Evolutionary conservation across 164 flowering plant species (phyloP).

Genomic region (Akebia trifoliata): DNA sequence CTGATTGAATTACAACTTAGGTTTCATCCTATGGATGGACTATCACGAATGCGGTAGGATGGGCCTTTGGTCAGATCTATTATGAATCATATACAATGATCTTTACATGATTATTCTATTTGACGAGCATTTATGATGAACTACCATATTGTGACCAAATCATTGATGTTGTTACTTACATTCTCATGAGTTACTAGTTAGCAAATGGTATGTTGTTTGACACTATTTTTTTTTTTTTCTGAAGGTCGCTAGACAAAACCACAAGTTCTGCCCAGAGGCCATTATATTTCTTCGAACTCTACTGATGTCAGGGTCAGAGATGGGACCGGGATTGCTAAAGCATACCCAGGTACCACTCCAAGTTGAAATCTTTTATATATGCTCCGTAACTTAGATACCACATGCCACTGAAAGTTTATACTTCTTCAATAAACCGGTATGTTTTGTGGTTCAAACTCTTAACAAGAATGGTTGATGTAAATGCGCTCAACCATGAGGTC

Average conservation of each 20-base stretch:
- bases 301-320: conserved; percentile 49
- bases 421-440: background rate
- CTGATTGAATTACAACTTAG: too few species aligned
- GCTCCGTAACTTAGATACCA: too few species aligned
- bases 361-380: background rate
- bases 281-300: conserved; percentile 54
- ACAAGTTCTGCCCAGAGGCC: conserved; percentile 87
- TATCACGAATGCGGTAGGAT: background rate
- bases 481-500: too few species aligned
- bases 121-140: background rate
- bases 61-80: background rate
- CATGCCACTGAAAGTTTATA: too few species aligned
- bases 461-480: too few species aligned
- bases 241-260: conserved; percentile 70
- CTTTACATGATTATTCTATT: background rate
- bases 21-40: background rate
- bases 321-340: conserved; percentile 23
- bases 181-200: background rate
- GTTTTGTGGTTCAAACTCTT: too few species aligned
- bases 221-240: conserved; percentile 11
- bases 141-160: background rate
- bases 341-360: conserved; percentile 43
- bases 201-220: background rate
- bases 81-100: too few species aligned
- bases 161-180: background rate